A percentile compares a stretch with the other conserved stretches of the same genome.
Conservation (phyloP, 1,284 basidiomycete species). For the Apiotrichum mycotoxinovorans region DNA sequence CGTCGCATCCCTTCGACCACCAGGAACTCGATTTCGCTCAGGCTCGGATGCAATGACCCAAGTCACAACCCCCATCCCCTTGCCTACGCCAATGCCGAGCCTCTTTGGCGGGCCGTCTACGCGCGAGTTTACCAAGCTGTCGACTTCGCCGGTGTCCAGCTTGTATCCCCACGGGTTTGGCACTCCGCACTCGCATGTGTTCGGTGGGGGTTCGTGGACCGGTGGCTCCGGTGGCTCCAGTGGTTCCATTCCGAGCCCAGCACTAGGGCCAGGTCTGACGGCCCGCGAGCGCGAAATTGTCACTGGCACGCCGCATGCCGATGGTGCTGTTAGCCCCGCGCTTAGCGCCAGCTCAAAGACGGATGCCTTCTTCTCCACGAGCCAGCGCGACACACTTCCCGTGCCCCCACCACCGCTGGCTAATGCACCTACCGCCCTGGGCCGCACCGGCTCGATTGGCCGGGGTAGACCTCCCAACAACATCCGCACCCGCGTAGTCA, state of each 20-base stretch:
- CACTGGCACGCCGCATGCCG: neutral
- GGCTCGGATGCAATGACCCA: neutral
- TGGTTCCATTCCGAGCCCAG: too few relatives aligned
- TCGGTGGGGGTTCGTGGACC: too few relatives aligned
- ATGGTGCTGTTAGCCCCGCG: constrained; percentile 25
- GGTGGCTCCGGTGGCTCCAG: too few relatives aligned
- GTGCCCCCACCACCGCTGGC: constrained; percentile 28
- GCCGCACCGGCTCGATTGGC: neutral
- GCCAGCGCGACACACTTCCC: constrained; percentile 26
- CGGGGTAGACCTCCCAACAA: constrained; percentile 5
- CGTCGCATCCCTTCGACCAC: neutral
- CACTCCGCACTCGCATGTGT: neutral
- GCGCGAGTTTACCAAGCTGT: constrained; percentile 2
- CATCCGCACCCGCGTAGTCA: constrained; percentile 13
- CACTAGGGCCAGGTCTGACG: neutral
- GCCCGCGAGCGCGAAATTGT: constrained; percentile 3
- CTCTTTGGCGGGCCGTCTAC: neutral
- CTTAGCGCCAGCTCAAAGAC: constrained; percentile 36
- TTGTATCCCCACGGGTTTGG: neutral
- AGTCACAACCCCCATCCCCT: neutral
- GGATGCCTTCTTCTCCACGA: constrained; percentile 40
- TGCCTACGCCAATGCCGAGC: neutral
- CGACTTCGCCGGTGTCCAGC: neutral
- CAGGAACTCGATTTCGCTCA: neutral
- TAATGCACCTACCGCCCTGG: neutral